These are phyloP conservation scores for Calvatia gigantea DNA, from an alignment of 768 basidiomycete species.

Conservation along the genomic window DNA sequence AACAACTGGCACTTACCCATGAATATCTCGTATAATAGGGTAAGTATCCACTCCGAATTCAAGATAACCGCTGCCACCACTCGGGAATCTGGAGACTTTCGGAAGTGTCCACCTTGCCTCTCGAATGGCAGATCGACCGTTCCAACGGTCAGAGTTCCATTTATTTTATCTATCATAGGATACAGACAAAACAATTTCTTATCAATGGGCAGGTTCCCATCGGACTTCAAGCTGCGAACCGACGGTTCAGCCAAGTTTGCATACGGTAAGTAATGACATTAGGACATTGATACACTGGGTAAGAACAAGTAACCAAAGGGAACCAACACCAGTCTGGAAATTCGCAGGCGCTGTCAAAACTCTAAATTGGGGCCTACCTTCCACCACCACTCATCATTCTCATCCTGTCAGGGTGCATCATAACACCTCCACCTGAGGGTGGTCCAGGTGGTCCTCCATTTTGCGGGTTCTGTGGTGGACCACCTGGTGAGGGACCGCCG, in stretches of 20 bases:
- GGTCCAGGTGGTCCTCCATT: constrained; percentile 20
- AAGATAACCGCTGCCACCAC: too few species aligned
- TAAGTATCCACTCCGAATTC: too few species aligned
- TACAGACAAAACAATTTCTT: too few species aligned
- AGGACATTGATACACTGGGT: neutral
- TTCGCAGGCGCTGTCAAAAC: neutral
- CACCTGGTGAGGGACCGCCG: constrained; percentile 27
- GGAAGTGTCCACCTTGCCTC: too few species aligned
- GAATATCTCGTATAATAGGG: too few species aligned
- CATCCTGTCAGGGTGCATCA: constrained; percentile 82
- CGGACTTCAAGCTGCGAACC: too few species aligned
- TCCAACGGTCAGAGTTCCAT: too few species aligned
- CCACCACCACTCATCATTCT: constrained; percentile 63
- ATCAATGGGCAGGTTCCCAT: too few species aligned
- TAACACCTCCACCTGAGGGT: constrained; percentile 40
- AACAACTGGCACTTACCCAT: too few species aligned
- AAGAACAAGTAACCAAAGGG: neutral
- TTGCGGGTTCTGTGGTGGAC: constrained; percentile 30
- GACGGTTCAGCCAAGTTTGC: neutral
- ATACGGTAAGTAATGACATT: too few species aligned
- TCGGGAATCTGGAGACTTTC: too few species aligned
- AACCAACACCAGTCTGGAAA: neutral
- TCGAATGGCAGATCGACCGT: too few species aligned
- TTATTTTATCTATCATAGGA: neutral
- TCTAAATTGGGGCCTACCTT: constrained; percentile 13